Evolutionary conservation across 257 asterid species (phyloP).

Genomic region (Solanum pennellii): DNA sequence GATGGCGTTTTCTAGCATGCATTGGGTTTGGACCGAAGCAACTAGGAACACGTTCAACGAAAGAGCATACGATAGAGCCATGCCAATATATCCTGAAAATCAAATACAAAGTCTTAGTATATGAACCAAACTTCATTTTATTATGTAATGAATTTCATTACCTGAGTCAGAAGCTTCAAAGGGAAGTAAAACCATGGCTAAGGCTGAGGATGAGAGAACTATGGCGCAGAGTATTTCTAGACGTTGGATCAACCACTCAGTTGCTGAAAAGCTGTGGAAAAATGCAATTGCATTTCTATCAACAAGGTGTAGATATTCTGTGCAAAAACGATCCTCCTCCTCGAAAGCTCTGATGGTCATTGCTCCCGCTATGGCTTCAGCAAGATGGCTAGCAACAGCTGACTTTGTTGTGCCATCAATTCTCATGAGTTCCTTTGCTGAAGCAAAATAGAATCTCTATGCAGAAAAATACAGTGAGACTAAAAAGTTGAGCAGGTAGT

Average conservation of each 20-base stretch:
- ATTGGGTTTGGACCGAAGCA: constrained; percentile 5
- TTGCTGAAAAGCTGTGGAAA: constrained; percentile 26
- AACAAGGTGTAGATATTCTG: constrained; percentile 10
- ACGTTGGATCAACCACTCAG: constrained; percentile 28
- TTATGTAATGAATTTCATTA: not conserved
- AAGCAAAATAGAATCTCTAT: constrained; percentile 22
- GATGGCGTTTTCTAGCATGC: constrained; percentile 22
- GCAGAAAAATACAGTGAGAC: not conserved
- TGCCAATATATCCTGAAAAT: constrained; percentile 24
- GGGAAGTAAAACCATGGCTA: constrained; percentile 16
- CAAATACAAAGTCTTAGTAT: not conserved
- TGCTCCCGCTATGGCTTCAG: constrained; percentile 30
- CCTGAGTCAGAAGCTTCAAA: constrained; percentile 20
- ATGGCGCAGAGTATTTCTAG: constrained; percentile 18
- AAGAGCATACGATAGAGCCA: constrained; percentile 31
- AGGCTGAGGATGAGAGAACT: constrained; percentile 27
- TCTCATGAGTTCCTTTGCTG: constrained; percentile 25
- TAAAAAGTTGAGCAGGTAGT: not conserved
- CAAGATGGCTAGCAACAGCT: constrained; percentile 19
- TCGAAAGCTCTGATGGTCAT: constrained; percentile 25
- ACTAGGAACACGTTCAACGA: constrained; percentile 17
- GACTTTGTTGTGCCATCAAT: constrained; percentile 27
- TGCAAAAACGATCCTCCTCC: constrained; percentile 23
- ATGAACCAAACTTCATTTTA: not conserved
- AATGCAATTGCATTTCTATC: constrained; percentile 14